Percentiles rank a stretch among this genome's conserved stretches.
phyloP scores from a whole-genome alignment of 805 yeast species.

The Starmerella potacharoeniae region DNA sequence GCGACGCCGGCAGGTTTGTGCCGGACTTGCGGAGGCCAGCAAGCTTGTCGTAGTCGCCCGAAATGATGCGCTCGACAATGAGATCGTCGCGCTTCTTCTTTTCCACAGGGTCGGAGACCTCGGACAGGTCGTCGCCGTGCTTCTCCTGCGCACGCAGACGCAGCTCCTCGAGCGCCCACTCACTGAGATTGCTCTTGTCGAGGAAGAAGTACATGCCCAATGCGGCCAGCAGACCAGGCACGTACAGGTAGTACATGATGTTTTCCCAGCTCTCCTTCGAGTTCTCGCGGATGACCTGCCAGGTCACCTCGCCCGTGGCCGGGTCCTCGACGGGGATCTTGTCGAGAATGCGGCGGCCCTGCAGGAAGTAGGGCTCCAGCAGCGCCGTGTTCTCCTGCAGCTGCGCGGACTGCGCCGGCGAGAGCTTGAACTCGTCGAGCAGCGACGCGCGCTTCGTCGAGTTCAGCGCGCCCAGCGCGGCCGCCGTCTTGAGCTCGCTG shows the following conservation, averaged over 20 bases:
- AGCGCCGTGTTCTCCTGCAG: conserved; percentile 52
- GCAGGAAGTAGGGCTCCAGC: conserved; percentile 41
- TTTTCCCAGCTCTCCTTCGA: conserved; percentile 80
- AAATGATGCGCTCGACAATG: conserved; percentile 67
- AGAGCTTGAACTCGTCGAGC: conserved; percentile 38
- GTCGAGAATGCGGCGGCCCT: conserved; percentile 59
- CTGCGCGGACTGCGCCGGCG: conserved; percentile 42
- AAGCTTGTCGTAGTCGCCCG: conserved; percentile 68
- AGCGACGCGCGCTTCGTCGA: conserved; percentile 44
- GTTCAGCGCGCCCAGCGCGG: conserved; percentile 54
- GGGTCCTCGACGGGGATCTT: conserved; percentile 76
- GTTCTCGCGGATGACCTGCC: conserved; percentile 65
- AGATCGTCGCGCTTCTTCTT: conserved; percentile 59
- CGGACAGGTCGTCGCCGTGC: conserved; percentile 33
- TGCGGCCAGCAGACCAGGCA: conserved; percentile 56
- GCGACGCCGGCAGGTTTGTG: conserved; percentile 28
- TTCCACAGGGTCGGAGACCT: conserved; percentile 38
- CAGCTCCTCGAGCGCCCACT: conserved; percentile 79
- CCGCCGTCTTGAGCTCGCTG: conserved; percentile 56
- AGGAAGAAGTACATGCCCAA: conserved; percentile 42
- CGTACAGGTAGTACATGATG: conserved; percentile 56
- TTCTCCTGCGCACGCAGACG: conserved; percentile 64
- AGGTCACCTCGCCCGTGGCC: conserved; percentile 62
- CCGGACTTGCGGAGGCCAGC: conserved; percentile 31
- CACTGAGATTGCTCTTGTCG: conserved; percentile 42